Evolutionary conservation across 1,284 basidiomycete species (phyloP).

Genomic region (Schizopora paradoxa): DNA sequence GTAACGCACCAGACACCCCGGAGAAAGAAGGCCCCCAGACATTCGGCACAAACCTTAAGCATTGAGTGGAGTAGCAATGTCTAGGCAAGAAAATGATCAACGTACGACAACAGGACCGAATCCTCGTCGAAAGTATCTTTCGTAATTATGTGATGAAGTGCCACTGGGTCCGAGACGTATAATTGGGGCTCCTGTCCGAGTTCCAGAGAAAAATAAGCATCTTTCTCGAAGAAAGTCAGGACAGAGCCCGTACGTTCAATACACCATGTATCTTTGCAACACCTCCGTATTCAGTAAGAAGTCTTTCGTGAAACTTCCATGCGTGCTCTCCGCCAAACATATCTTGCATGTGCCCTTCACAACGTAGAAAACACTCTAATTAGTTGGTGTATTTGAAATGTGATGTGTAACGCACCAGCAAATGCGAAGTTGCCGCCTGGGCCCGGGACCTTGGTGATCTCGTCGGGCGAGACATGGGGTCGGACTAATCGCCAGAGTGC

Average conservation of each 20-base stretch:
- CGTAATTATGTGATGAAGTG: constrained; percentile 35
- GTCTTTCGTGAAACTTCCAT: too few species aligned
- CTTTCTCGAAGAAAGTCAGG: background rate
- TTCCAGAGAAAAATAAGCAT: background rate
- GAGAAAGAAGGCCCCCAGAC: constrained; percentile 8
- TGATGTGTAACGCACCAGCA: too few species aligned
- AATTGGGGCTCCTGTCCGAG: constrained; percentile 31
- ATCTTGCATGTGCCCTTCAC: too few species aligned
- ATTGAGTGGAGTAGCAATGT: background rate
- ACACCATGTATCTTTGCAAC: constrained; percentile 31
- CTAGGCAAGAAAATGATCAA: background rate
- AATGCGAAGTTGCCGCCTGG: too few species aligned
- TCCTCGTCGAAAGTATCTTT: constrained; percentile 36
- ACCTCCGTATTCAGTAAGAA: too few species aligned
- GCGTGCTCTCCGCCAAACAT: too few species aligned
- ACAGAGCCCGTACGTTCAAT: constrained; percentile 28
- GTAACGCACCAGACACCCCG: background rate
- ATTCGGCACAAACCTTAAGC: constrained; percentile 17
- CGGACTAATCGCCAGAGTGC: too few species aligned
- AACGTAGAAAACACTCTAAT: too few species aligned
- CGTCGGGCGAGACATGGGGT: too few species aligned
- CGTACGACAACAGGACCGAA: constrained; percentile 20
- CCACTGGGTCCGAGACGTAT: constrained; percentile 34
- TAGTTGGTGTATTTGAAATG: too few species aligned
- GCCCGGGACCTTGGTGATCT: too few species aligned